Evolutionary conservation across 208 protist genomes (phyloP).

Genomic region (Endotrypanum monterogeii): DNA sequence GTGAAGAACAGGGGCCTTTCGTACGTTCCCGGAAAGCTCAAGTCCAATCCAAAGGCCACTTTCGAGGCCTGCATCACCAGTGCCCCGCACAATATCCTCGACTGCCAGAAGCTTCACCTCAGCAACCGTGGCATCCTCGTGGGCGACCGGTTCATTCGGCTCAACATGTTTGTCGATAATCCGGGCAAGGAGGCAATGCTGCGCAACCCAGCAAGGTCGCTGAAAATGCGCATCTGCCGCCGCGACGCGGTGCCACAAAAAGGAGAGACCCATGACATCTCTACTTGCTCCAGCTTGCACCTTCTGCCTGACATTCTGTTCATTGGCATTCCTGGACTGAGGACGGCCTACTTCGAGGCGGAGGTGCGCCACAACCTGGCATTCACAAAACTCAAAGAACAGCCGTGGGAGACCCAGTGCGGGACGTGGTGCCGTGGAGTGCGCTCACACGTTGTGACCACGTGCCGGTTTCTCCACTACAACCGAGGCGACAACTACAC

Average conservation of each 20-base stretch:
- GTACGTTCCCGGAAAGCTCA: conserved; percentile 38
- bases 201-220: conserved; percentile 37
- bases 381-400: conserved; percentile 42
- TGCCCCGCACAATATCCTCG: conserved; percentile 60
- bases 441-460: conserved; percentile 72
- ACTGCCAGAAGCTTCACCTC: conserved; percentile 65
- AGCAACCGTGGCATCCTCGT: conserved; percentile 65
- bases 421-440: conserved; percentile 64
- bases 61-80: conserved; percentile 42
- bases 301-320: conserved; percentile 71
- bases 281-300: conserved; percentile 57
- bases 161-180: conserved; percentile 80
- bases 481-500: conserved; percentile 52
- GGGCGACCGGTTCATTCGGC: conserved; percentile 64
- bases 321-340: conserved; percentile 51
- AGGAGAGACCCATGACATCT: conserved; percentile 27
- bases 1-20: conserved; percentile 65
- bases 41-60: conserved; percentile 57
- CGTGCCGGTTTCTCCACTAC: conserved; percentile 77
- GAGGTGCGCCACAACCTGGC: conserved; percentile 76
- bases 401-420: conserved; percentile 49
- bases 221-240: conserved; percentile 50
- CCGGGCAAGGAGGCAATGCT: conserved; percentile 50
- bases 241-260: conserved; percentile 15
- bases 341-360: conserved; percentile 71